Base-by-base conservation (phyloP, 2,329 filamentous ascomycete species). In the Fusarium pilosicola region DNA sequence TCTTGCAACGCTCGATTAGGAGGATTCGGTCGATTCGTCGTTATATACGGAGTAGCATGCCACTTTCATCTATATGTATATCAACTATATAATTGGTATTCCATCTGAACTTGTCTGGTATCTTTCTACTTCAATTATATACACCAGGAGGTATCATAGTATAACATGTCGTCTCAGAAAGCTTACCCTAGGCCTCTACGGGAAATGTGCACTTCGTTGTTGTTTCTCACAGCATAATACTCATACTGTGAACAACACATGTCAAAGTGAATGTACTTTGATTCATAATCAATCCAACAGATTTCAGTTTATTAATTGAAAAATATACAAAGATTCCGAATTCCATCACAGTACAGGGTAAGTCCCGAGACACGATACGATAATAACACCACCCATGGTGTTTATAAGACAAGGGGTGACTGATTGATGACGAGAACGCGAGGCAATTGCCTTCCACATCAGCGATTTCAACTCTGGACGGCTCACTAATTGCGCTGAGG, bases 391-490 rank as follows among this genome's bases (percentile, higher is more conserved):
- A 48, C n/a, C 32, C n/a, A 17, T n/a, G 26, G 42, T 30, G 26
- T 44, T 56, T 26, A 18, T n/a, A 38, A 42, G 42, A 34, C 54
- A 60, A 48, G 28, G 11, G 32, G 36, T 20, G 36, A 26, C 24
- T 22, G 22, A 39, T 17, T 22, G 22, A 39, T 17, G 17, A 17
- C 32, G 13, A 42, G 44, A 52, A 24, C 48, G 30, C 22, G 46
- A 56, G 65, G 64, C 56, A 34, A 68, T n/a, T 68, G 30, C 28
- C 39, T 68, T 68, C 26, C 26, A 36, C 32, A 24, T 45, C 38
- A 51, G 48, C 17, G 26, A 48, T 68, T 68, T 68, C 56, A 63
- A 24, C 11, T 62, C 18, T 34, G 38, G 12, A 24, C 26, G 24
- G 30, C 14, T 46, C 48, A 39, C n/a, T 36, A 24, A 38, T 24